Base-by-base conservation (phyloP, 1,139 yeast genomes). In the Geotrichum cucujoidarum region DNA sequence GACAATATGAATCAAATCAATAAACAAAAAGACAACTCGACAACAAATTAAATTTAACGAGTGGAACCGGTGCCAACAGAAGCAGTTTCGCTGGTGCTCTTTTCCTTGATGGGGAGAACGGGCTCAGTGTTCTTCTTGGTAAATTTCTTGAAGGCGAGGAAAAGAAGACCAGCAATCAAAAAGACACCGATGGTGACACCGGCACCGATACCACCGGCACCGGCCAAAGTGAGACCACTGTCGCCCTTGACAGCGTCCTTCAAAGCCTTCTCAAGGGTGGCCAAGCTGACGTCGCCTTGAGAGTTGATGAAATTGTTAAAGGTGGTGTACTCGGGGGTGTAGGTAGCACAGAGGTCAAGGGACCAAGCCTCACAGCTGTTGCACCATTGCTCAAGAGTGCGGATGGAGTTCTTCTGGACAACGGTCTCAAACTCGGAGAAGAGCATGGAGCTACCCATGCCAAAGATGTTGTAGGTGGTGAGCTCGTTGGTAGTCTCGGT, bases 191-290 rank as follows among this genome's bases (percentile, higher is more conserved):
- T 57, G 21, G 76, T 72, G 39, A 69, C 73, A 57, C 75, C 76
- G n/a, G 76, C 76, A 45, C 76, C 76, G 53, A 73, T 71, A 50
- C 76, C 76, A 51, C 76, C 76, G 29, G 75, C 76, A 36, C 54
- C 74, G 8, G 74, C 75, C 17, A 62, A 57, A 5, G 69, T 50
- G 45, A 72, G 50, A 14, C 31, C 25, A 48, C 13, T 33, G 20
- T 18, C 37, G 4, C 25, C 38, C 20, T 16, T 36, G 40, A 27
- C 29, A n/a, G 30, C 40, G 10, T 32, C 18, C 27, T 35, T 13
- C 17, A 35, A 27, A 3, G 38, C 38, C 27, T 35, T 35, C 27
- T 55, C 57, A 24, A 66, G 33, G 20, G 55, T 55, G 14, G 52
- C 50, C 33, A 67, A 49, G 37, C 62, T 52, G 35, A 60, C 62